Percentiles rank a stretch among this genome's conserved stretches.
Conservation (phyloP, 768 basidiomycete genomes). For the Leccinum variicolor region DNA sequence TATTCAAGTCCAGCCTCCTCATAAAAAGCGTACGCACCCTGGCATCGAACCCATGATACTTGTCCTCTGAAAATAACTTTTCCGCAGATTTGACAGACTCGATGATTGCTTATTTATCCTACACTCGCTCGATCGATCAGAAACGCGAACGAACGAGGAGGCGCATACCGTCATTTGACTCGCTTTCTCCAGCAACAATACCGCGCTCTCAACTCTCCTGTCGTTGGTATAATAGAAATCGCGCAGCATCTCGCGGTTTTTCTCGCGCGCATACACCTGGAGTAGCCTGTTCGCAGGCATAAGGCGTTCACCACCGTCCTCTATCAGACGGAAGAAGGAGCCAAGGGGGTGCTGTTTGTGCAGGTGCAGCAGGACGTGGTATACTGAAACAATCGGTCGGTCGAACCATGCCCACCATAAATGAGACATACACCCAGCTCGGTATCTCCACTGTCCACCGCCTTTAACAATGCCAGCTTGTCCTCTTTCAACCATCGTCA, state of each 20-base stretch:
- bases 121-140: constrained; percentile 1
- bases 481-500: constrained; percentile 97
- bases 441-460: constrained; percentile 92
- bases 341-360: constrained; percentile 81
- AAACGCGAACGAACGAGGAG: neutral
- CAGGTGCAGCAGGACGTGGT: constrained; percentile 87
- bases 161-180: constrained; percentile 53
- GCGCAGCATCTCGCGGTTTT: constrained; percentile 85
- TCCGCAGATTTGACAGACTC: constrained; percentile 78
- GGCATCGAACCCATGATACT: constrained; percentile 85
- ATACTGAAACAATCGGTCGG: constrained; percentile 50
- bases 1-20: neutral
- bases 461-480: constrained; percentile 78
- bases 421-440: too few relatives aligned
- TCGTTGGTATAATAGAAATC: constrained; percentile 99
- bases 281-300: constrained; percentile 72
- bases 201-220: constrained; percentile 87
- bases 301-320: constrained; percentile 79
- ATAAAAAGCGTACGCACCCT: constrained; percentile 49
- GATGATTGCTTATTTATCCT: constrained; percentile 76
- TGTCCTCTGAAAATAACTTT: constrained; percentile 90
- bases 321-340: constrained; percentile 89
- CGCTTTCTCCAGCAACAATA: constrained; percentile 85
- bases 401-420: neutral
- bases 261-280: constrained; percentile 88